These are phyloP conservation scores for Globisporangium nagaii DNA, from an alignment of 352 stramenopile species.

Conservation along the genomic window DNA sequence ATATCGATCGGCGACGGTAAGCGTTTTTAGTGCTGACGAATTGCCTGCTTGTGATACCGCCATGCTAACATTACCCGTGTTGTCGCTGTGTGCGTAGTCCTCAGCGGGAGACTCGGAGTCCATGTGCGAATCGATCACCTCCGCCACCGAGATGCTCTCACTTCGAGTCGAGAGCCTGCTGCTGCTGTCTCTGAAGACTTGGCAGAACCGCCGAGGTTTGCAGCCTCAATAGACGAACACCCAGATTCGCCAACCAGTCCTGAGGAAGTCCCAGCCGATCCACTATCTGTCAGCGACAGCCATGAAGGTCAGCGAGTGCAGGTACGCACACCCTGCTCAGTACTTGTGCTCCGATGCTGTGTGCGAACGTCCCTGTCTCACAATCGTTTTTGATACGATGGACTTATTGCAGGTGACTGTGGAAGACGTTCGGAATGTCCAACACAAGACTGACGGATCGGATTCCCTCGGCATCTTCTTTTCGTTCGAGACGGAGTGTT, in stretches of 20 bases:
- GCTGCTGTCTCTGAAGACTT: background rate
- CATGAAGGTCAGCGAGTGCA: background rate
- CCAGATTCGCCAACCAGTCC: constrained; percentile 17
- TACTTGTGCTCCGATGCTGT: no score
- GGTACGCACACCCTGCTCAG: no score
- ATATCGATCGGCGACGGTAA: constrained; percentile 24
- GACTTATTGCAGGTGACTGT: constrained; percentile 10
- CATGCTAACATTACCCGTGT: background rate
- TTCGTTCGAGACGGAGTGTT: background rate
- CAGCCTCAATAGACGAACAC: no score
- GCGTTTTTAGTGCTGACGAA: background rate
- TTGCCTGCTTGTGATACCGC: background rate
- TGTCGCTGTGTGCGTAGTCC: background rate
- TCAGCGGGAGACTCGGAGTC: constrained; percentile 7
- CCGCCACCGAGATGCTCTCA: background rate
- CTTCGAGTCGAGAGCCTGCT: background rate
- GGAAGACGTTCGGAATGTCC: constrained; percentile 1
- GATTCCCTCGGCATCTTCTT: background rate
- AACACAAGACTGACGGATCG: background rate
- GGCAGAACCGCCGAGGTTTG: background rate
- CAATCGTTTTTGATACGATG: no score
- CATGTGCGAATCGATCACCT: constrained; percentile 5
- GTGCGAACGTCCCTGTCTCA: no score
- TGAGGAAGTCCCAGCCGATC: constrained; percentile 4
- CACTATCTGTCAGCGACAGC: background rate